A percentile compares a stretch with the other conserved stretches of the same genome.
These are phyloP conservation scores for Corchorus capsularis DNA, from an alignment of 345 rosid genomes.

Conservation along the genomic window DNA sequence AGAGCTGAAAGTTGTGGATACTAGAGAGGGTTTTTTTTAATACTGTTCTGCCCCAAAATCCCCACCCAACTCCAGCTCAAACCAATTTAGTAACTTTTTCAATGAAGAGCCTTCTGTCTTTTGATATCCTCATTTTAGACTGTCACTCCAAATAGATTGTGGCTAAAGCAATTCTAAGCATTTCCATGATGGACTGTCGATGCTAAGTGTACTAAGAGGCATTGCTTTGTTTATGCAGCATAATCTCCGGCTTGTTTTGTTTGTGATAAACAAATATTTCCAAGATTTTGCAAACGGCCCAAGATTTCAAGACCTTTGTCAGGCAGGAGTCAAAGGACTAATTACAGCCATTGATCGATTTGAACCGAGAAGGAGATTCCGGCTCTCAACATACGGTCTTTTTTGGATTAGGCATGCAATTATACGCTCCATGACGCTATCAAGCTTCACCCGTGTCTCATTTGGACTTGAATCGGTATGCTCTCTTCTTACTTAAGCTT, in stretches of 20 bases:
- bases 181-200: background rate
- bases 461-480: constrained; percentile 92
- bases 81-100: background rate
- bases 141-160: background rate
- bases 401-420: constrained; percentile 98
- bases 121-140: background rate
- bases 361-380: constrained; percentile 72
- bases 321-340: constrained; percentile 91
- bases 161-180: background rate
- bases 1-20: background rate
- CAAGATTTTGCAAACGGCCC: constrained; percentile 79
- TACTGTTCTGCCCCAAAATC: background rate
- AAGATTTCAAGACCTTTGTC: constrained; percentile 92
- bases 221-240: constrained; percentile 56
- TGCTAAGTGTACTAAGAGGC: background rate
- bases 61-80: background rate
- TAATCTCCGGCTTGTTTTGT: constrained; percentile 91
- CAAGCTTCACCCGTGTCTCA: constrained; percentile 82
- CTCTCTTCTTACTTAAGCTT: constrained; percentile 16
- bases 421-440: constrained; percentile 79
- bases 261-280: constrained; percentile 84
- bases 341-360: constrained; percentile 93
- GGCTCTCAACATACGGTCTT: constrained; percentile 82
- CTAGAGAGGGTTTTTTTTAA: background rate
- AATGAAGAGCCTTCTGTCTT: background rate